These are phyloP conservation scores for Myxozyma neglecta DNA, from an alignment of 805 yeast species.

Conservation along the genomic window DNA sequence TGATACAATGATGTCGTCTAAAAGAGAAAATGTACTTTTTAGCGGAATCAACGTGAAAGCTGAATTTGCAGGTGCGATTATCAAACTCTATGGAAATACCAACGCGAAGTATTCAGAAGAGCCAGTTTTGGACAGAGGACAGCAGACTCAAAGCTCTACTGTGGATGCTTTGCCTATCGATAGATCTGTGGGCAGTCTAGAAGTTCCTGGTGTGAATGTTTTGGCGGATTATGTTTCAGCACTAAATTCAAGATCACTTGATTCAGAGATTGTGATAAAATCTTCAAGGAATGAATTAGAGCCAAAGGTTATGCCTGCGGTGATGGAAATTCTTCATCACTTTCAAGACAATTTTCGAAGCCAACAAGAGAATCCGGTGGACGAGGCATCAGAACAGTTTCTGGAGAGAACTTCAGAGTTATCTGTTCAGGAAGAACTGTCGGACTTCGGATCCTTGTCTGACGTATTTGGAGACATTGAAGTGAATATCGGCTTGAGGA, in stretches of 20 bases:
- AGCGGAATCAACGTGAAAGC: constrained; percentile 14
- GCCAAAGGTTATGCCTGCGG: constrained; percentile 76
- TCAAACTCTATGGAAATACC: constrained; percentile 24
- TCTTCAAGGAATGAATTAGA: constrained; percentile 70
- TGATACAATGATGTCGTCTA: not conserved
- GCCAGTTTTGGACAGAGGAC: constrained; percentile 1
- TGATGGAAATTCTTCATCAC: constrained; percentile 58
- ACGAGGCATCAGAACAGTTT: not conserved
- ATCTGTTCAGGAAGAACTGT: not conserved
- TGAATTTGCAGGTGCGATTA: constrained; percentile 27
- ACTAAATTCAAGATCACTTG: constrained; percentile 43
- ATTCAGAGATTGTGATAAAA: constrained; percentile 58
- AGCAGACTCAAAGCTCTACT: not conserved
- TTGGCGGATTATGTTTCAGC: constrained; percentile 18
- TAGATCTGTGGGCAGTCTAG: constrained; percentile 25
- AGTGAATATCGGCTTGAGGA: constrained; percentile 58
- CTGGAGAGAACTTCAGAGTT: not conserved
- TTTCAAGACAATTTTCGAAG: constrained; percentile 49
- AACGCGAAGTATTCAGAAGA: constrained; percentile 27
- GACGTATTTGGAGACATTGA: constrained; percentile 55
- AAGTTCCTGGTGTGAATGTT: constrained; percentile 32
- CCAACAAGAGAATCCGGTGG: constrained; percentile 1
- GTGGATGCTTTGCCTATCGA: not conserved
- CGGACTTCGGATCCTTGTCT: not conserved
- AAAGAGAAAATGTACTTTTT: not conserved